Evolutionary conservation across 495 filamentous ascomycete genomes (phyloP).

Genomic region (Alectoria sarmentosa): DNA sequence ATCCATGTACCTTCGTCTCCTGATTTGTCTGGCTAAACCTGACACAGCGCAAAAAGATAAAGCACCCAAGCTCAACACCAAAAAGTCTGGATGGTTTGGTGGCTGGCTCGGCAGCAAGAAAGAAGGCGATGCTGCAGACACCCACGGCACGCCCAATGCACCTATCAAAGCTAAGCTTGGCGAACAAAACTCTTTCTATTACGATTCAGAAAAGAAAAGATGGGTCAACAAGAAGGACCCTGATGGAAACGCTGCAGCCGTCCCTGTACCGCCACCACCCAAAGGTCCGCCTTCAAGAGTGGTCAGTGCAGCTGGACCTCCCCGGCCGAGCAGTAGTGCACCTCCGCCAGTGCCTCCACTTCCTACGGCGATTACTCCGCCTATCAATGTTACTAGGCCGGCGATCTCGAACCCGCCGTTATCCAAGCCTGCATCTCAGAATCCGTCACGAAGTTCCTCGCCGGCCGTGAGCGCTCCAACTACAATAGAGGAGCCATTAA

Average conservation of each 20-base stretch:
- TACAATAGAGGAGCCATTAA: constrained; percentile 25
- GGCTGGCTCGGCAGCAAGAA: constrained; percentile 80
- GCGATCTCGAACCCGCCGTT: constrained; percentile 29
- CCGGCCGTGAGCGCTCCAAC: constrained; percentile 30
- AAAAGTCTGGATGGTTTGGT: constrained; percentile 73
- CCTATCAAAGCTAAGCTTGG: constrained; percentile 93
- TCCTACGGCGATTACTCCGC: constrained; percentile 30
- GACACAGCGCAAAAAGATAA: constrained; percentile 38
- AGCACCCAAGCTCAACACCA: constrained; percentile 35
- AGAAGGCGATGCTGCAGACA: constrained; percentile 40
- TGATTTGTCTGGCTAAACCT: constrained; percentile 1
- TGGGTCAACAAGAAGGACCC: constrained; percentile 95
- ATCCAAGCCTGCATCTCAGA: constrained; percentile 34
- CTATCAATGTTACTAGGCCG: constrained; percentile 35
- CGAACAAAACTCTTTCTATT: constrained; percentile 88
- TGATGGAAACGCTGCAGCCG: constrained; percentile 38
- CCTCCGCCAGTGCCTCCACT: constrained; percentile 33
- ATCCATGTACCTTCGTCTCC: background rate
- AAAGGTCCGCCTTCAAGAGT: constrained; percentile 36
- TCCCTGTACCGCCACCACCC: constrained; percentile 48
- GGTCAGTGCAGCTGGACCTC: constrained; percentile 26
- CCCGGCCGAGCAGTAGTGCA: constrained; percentile 20
- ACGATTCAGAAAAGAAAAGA: constrained; percentile 87
- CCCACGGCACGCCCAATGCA: constrained; percentile 42
- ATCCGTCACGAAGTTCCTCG: constrained; percentile 23